A percentile compares a stretch with the other conserved stretches of the same genome.
These are phyloP conservation scores for Tulasnella sp. DNA, from an alignment of 768 basidiomycete genomes.

Conservation along the genomic window DNA sequence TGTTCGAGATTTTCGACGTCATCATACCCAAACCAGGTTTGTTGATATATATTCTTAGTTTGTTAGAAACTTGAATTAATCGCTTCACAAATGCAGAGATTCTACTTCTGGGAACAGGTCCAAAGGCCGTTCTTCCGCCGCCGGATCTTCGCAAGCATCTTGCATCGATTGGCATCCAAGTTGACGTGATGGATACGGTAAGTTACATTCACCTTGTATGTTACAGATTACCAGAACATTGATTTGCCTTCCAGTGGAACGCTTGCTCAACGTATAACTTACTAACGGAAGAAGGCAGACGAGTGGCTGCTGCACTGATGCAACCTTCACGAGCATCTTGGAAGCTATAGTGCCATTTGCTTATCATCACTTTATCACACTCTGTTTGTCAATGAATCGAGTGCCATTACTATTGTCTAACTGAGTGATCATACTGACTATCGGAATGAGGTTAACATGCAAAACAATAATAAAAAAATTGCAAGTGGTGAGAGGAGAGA, in stretches of 20 bases:
- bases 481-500: too few relatives aligned
- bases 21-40: constrained; percentile 77
- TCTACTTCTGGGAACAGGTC: constrained; percentile 77
- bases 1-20: constrained; percentile 69
- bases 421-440: too few relatives aligned
- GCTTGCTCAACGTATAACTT: constrained; percentile 94
- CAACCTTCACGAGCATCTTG: constrained; percentile 42
- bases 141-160: constrained; percentile 51
- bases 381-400: too few relatives aligned
- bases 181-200: constrained; percentile 84
- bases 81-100: constrained; percentile 46
- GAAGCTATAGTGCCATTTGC: constrained; percentile 23
- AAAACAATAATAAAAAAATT: too few relatives aligned
- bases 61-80: background rate
- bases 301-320: constrained; percentile 82
- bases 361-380: too few relatives aligned
- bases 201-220: too few relatives aligned
- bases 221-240: background rate
- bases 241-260: constrained; percentile 44
- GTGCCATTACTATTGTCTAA: too few relatives aligned
- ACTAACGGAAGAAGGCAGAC: constrained; percentile 81
- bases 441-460: too few relatives aligned
- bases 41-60: constrained; percentile 19
- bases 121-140: constrained; percentile 55
- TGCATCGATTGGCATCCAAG: constrained; percentile 63